Evolutionary conservation across 2,329 filamentous ascomycete genomes (phyloP), one percentile per base, ranked within the genome.

Genomic region (Boeremia exigua): DNA sequence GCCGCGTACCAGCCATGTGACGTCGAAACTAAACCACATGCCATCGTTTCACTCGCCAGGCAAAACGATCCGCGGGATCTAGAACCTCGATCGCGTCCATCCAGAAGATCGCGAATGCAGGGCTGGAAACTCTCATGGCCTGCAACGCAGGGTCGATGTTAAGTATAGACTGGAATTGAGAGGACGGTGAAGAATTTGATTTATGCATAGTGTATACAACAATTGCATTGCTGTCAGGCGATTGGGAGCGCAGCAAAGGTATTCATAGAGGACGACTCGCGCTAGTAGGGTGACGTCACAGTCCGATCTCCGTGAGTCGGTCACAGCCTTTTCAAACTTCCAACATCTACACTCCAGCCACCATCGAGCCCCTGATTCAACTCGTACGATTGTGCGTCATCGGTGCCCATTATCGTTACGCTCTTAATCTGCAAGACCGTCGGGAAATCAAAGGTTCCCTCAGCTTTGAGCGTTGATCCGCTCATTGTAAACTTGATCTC

Each of bases 401-500:
- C 56, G 15, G 43, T 52, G 4, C 63, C 65, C 49, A 71, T 44
- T 23, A 73, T 52, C 11, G 65, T 69, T 15, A 70, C 44, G 15
- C 63, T 69, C 50, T 58, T 63, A 6, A 73, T 56, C 6, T 58
- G 56, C 9, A 71, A 48, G 8, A 44, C 53, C 2, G 69, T 67
- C 9, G 57, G 30, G 67, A 83, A 87, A 0, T 78, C 82, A 70
- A 88, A 89, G 2, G 69, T 75, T 0, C 87, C 86, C 10, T 76
- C 76, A 54, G 83, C 76, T 1, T 65, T 76, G 30, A 90, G 77
- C 45, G 73, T 75, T 17, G 82, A 81, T 3, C 81, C 73, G 49
- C 80, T 77, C 68, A 86, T 92, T 12, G 71, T 68, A 66, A 92
- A 90, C 17, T 76, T 74, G 56, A 92, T 81, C 48, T 83, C 76